Base-by-base conservation (phyloP, 1,284 basidiomycete species). In the Tilletia walkeri region DNA sequence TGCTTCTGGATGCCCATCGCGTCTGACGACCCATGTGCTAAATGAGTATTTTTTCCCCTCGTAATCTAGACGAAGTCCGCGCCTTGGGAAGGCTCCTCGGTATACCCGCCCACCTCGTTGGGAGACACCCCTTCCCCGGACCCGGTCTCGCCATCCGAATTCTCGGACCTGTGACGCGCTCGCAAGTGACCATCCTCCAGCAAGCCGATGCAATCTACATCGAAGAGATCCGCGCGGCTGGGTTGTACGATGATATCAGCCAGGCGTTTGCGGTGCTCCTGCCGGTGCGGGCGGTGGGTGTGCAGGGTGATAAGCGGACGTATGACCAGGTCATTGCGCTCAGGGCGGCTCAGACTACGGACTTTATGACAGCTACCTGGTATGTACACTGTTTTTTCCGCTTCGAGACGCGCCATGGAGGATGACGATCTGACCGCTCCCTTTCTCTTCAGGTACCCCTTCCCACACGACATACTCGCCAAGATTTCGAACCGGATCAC, bases 71-170 rank as follows among this genome's bases (percentile, higher is more conserved):
- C 84, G 96, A 99, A 85, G 96, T 99, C 65, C 91, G 96, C 70
- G 92, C 90, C 0, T 89, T 99, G 69, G 96, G 96, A 69, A 89
- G 92, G 71, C 87, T 99, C 20, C 89, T 99, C 69, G 88, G 89
- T 72, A 99, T 99, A 78, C 95, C 96, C 39, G 90, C 90, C 4
- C 93, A 93, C 75, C 89, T 99, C 56, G 95, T 99, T 39, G 92
- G 94, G 75, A 90, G 96, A 6, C 96, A 99, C 85, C 96, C 96
- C n/a, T 99, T 99, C 90, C 96, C 96, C 24, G 96, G 95, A 1
- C 96, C 96, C 2, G 96, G 95, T 68, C 90, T 99, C 61, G 95
- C 96, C n/a, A 99, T 99, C 83, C 93, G 96, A 54, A 99, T 99
- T 76, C 88, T 99, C 30, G 96, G 96, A 1, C 91, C 93, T 56